A percentile compares a stretch with the other conserved stretches of the same genome.
Conservation (phyloP, 441 rosid genomes). For the Pelargonium fulgidum region DNA sequence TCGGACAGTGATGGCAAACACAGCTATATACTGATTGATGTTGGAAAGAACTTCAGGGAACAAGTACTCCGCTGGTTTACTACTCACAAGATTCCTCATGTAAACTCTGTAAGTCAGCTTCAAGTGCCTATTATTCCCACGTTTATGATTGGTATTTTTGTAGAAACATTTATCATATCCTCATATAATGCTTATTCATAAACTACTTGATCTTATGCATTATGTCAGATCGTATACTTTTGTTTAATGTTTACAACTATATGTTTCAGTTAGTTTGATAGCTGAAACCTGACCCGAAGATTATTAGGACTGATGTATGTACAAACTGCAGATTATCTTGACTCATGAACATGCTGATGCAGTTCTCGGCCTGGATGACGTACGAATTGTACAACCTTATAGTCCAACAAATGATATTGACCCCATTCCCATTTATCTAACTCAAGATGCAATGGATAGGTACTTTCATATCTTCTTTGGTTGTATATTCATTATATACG, state of each 20-base stretch:
- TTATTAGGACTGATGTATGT: neutral
- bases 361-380: constrained; percentile 86
- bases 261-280: neutral
- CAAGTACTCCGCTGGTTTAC: constrained; percentile 97
- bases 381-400: constrained; percentile 74
- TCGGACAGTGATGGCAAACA: constrained; percentile 43
- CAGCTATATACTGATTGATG: constrained; percentile 72
- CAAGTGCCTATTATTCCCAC: neutral
- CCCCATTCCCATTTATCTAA: constrained; percentile 63
- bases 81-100: constrained; percentile 64
- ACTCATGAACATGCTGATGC: constrained; percentile 99
- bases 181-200: too few species aligned
- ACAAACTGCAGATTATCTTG: constrained; percentile 69
- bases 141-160: neutral
- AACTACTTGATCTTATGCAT: too few species aligned
- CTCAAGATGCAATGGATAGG: constrained; percentile 80
- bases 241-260: too few species aligned
- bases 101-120: constrained; percentile 66
- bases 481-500: too few species aligned
- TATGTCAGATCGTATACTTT: too few species aligned
- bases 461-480: constrained; percentile 15
- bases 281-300: neutral
- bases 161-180: too few species aligned
- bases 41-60: constrained; percentile 93
- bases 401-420: constrained; percentile 81